phyloP scores from a whole-genome alignment of 2,329 filamentous ascomycete genomes.

The Fusarium abutilonis region DNA sequence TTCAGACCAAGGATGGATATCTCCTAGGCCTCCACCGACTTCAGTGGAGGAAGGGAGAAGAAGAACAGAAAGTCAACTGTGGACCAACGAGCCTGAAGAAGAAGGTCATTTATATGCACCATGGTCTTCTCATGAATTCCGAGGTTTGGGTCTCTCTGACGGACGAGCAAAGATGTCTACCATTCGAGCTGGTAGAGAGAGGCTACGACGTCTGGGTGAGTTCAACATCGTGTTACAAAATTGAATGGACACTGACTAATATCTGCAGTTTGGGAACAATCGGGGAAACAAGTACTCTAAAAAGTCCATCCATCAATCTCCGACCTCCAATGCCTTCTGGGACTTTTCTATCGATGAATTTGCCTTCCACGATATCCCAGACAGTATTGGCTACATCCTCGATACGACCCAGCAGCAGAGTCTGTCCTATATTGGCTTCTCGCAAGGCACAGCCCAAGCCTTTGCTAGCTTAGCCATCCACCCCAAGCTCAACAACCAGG shows the following conservation, averaged over 20 bases:
- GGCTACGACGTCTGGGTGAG: conserved; percentile 95
- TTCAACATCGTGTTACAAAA: conserved; percentile 19
- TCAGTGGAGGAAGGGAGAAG: conserved; percentile 83
- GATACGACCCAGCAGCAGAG: conserved; percentile 83
- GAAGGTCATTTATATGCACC: conserved; percentile 91
- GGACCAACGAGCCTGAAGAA: conserved; percentile 76
- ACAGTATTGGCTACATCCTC: conserved; percentile 92
- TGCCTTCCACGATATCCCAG: conserved; percentile 95
- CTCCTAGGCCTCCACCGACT: conserved; percentile 89
- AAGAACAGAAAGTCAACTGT: conserved; percentile 79
- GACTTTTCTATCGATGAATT: conserved; percentile 99
- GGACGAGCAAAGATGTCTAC: conserved; percentile 83
- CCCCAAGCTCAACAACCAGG: conserved; percentile 87
- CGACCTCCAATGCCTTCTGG: conserved; percentile 85
- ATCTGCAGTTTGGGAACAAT: conserved; percentile 86
- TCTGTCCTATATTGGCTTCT: conserved; percentile 96
- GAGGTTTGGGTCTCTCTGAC: conserved; percentile 98
- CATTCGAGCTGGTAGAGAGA: conserved; percentile 86
- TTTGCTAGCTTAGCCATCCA: conserved; percentile 95
- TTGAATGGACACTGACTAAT: conserved; percentile 39
- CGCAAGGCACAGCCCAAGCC: conserved; percentile 94
- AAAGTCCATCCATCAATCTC: conserved; percentile 82
- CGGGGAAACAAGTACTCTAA: conserved; percentile 99
- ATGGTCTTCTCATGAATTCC: conserved; percentile 97
- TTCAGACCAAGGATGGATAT: conserved; percentile 94